Conservation (phyloP, 495 filamentous ascomycete genomes). For the Pyronema omphalodes region DNA sequence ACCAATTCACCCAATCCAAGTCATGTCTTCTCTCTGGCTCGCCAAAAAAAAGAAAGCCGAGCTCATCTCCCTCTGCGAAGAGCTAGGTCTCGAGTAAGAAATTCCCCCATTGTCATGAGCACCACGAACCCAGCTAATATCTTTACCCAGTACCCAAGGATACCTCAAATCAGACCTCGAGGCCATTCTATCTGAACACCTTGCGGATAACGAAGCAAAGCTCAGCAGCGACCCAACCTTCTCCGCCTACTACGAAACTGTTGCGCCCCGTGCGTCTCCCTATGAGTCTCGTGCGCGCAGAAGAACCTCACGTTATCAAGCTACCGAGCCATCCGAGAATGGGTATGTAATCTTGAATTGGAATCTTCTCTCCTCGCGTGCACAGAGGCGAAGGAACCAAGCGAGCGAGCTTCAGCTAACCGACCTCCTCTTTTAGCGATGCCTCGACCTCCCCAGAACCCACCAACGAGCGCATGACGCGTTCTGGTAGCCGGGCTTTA, state of each 20-base stretch:
- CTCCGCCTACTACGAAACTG: slow-evolving; percentile 55
- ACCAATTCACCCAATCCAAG: neutral
- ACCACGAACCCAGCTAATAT: slow-evolving; percentile 3
- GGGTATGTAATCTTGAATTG: neutral
- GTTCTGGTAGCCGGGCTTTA: slow-evolving; percentile 17
- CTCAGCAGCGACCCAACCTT: slow-evolving; percentile 46
- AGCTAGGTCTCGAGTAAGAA: slow-evolving; percentile 47
- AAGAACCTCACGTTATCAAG: slow-evolving; percentile 14
- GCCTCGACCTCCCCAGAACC: neutral
- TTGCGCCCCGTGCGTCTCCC: slow-evolving; percentile 45
- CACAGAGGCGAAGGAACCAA: too few species aligned
- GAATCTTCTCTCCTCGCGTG: too few species aligned
- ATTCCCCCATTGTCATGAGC: slow-evolving; percentile 8
- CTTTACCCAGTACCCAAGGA: slow-evolving; percentile 41
- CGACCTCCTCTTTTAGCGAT: neutral
- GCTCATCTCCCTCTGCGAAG: slow-evolving; percentile 53
- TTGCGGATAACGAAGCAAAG: slow-evolving; percentile 43
- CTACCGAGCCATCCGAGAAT: neutral
- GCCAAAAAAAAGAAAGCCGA: slow-evolving; percentile 69
- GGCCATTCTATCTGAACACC: slow-evolving; percentile 51
- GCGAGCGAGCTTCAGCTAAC: neutral
- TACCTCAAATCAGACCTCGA: slow-evolving; percentile 72
- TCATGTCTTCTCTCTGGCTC: slow-evolving; percentile 37
- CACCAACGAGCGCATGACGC: slow-evolving; percentile 12
- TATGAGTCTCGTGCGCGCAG: slow-evolving; percentile 38